phyloP scores from a whole-genome alignment of 1,284 basidiomycete species.

The Boletus mariae region DNA sequence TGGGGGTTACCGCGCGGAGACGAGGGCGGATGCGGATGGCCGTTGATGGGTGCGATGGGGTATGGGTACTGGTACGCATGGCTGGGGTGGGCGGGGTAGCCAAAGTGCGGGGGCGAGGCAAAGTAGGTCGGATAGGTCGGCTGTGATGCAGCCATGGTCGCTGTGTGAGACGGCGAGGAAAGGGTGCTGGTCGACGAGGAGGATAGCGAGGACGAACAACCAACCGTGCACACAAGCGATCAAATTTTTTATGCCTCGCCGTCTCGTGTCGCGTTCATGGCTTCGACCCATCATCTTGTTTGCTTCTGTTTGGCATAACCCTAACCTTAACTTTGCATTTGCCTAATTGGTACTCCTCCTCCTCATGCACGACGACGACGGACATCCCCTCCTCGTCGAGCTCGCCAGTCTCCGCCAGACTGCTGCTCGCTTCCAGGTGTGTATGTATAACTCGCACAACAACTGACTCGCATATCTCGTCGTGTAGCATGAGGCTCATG shows the following conservation, averaged over 20 bases:
- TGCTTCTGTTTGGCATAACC: slow-evolving; percentile 23
- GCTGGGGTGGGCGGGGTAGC: slow-evolving; percentile 9
- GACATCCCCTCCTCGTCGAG: slow-evolving; percentile 66
- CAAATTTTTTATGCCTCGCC: slow-evolving; percentile 12
- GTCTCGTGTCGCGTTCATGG: background rate
- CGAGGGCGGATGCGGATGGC: slow-evolving; percentile 16
- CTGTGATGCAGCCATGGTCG: slow-evolving; percentile 24
- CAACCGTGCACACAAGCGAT: slow-evolving; percentile 12
- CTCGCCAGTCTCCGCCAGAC: slow-evolving; percentile 61
- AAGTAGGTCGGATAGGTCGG: slow-evolving; percentile 24
- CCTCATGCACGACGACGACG: slow-evolving; percentile 36
- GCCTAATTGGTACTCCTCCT: background rate
- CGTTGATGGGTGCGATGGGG: slow-evolving; percentile 23
- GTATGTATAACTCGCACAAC: slow-evolving; percentile 3
- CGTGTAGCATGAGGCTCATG: slow-evolving; percentile 62
- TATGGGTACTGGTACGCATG: slow-evolving; percentile 29
- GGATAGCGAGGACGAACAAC: slow-evolving; percentile 1
- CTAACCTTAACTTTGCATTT: slow-evolving; percentile 17
- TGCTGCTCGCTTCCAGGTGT: slow-evolving; percentile 63
- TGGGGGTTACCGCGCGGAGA: slow-evolving; percentile 19
- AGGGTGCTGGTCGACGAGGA: slow-evolving; percentile 11
- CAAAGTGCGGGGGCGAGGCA: slow-evolving; percentile 12
- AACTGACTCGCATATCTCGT: slow-evolving; percentile 7
- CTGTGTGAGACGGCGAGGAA: slow-evolving; percentile 9
- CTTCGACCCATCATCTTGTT: slow-evolving; percentile 6